Evolutionary conservation across 148 eudicot genomes (phyloP), one percentile per base, ranked within the genome.

Genomic region (Camellia lanceoleosa): DNA sequence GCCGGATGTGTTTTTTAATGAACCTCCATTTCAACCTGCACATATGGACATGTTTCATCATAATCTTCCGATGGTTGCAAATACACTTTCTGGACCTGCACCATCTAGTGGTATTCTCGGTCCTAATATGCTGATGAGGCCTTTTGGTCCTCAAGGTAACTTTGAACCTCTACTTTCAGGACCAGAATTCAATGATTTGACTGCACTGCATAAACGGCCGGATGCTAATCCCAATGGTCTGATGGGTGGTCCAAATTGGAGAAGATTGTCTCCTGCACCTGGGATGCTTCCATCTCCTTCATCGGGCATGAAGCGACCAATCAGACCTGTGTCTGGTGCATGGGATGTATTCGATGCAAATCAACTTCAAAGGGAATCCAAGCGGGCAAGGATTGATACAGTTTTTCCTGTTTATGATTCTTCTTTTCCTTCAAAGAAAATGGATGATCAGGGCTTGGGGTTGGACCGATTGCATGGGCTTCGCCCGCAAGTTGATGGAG

Each of bases 261-360:
- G 89, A 84, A 88, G 92, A 76, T 75, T 86, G 49, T 89, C 98
- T 60, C 87, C 97, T 63, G 77, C 88, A 62, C 82, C 85, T 66
- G 92, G 89, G 52, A 41, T 87, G 80, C 90, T 87, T 42, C 87
- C 90, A 47, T 80, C 92, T 73, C 89, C 97, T 43, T 83, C 87
- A 44, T 83, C 52, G 52, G 82, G 86, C 44, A 70, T 75, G 44
- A 83, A 90, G 77, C 73, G 82, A 83, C 79, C 84, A 38, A 74
- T 65, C 69, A 90, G 87, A 76, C 79, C 85, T 64, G 58, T 72
- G 81, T 80, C 89, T 41, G 89, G 88, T 83, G 87, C 91, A 18
- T 94, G 95, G 98, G 97, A 94, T 84, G 92, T 88, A 59, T 84
- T 85, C 82, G 95, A 92, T 86, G 87, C 92, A 54, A 86, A 77